Percentiles rank a stretch among this genome's conserved stretches.
phyloP scores from a whole-genome alignment of 371 early-diverging fungal genomes.

The Blakeslea trispora region DNA sequence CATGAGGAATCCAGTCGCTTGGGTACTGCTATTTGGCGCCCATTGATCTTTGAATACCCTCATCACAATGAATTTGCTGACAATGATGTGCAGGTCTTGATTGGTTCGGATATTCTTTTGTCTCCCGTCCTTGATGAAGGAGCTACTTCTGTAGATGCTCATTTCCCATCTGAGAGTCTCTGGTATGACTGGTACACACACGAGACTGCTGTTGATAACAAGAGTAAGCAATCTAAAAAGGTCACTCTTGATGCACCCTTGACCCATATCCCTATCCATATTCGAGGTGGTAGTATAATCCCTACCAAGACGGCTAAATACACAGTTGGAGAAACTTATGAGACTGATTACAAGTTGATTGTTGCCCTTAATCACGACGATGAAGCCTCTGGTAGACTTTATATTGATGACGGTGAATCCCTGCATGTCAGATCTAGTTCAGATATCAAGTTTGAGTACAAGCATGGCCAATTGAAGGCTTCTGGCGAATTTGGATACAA shows the following conservation, averaged over 20 bases:
- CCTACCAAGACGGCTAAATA: slow-evolving; percentile 51
- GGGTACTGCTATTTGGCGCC: slow-evolving; percentile 50
- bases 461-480: slow-evolving; percentile 29
- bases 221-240: slow-evolving; percentile 11
- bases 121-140: slow-evolving; percentile 55
- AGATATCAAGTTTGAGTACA: slow-evolving; percentile 29
- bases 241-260: slow-evolving; percentile 45
- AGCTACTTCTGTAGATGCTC: slow-evolving; percentile 45
- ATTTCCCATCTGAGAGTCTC: slow-evolving; percentile 52
- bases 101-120: slow-evolving; percentile 54
- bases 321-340: slow-evolving; percentile 49
- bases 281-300: slow-evolving; percentile 51
- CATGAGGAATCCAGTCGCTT: slow-evolving; percentile 56
- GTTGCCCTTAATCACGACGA: slow-evolving; percentile 51
- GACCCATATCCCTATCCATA: slow-evolving; percentile 48
- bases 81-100: slow-evolving; percentile 36
- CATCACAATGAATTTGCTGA: slow-evolving; percentile 15
- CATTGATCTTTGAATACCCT: slow-evolving; percentile 45
- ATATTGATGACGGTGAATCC: slow-evolving; percentile 63
- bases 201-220: slow-evolving; percentile 13
- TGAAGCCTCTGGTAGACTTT: slow-evolving; percentile 51
- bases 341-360: slow-evolving; percentile 45
- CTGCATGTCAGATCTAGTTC: slow-evolving; percentile 30
- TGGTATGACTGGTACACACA: slow-evolving; percentile 60
- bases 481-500: slow-evolving; percentile 35